Percentiles rank a stretch among this genome's conserved stretches.
These are phyloP conservation scores for Plasmodium berghei DNA, from an alignment of 169 alveolate genomes.

Conservation along the genomic window DNA sequence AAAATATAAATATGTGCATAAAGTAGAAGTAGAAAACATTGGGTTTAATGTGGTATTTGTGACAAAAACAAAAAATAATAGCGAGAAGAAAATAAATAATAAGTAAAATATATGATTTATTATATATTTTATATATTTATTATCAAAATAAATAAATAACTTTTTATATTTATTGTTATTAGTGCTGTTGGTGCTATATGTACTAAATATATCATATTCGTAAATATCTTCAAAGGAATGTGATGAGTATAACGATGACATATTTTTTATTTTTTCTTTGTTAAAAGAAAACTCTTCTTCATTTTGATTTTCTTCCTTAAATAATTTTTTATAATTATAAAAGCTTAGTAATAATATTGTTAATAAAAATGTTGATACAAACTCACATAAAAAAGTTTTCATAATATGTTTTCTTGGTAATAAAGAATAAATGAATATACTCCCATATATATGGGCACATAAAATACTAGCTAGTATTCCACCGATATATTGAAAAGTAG, in stretches of 20 bases:
- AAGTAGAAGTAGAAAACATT: constrained; percentile 56
- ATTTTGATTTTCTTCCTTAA: constrained; percentile 60
- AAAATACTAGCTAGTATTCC: constrained; percentile 68
- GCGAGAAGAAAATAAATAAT: constrained; percentile 58
- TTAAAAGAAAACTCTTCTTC: constrained; percentile 37
- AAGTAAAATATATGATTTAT: constrained; percentile 69
- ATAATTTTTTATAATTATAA: constrained; percentile 56
- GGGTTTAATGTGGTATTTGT: constrained; percentile 72
- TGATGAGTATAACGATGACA: constrained; percentile 34
- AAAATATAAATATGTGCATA: constrained; percentile 63
- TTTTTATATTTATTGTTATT: constrained; percentile 5
- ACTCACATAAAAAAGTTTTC: constrained; percentile 73
- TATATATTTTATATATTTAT: constrained; percentile 64
- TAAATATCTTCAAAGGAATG: constrained; percentile 53
- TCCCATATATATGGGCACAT: constrained; percentile 67
- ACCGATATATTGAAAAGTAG: constrained; percentile 61
- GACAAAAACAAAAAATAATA: constrained; percentile 71
- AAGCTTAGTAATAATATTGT: constrained; percentile 54
- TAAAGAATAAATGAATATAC: constrained; percentile 53
- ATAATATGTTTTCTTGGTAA: constrained; percentile 64
- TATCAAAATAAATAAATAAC: constrained; percentile 16
- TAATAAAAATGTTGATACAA: constrained; percentile 63
- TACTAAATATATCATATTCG: constrained; percentile 12
- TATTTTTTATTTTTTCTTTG: constrained; percentile 17
- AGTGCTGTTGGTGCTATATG: neutral